Conservation (phyloP, 1,284 basidiomycete species). For the Melampsora americana region DNA sequence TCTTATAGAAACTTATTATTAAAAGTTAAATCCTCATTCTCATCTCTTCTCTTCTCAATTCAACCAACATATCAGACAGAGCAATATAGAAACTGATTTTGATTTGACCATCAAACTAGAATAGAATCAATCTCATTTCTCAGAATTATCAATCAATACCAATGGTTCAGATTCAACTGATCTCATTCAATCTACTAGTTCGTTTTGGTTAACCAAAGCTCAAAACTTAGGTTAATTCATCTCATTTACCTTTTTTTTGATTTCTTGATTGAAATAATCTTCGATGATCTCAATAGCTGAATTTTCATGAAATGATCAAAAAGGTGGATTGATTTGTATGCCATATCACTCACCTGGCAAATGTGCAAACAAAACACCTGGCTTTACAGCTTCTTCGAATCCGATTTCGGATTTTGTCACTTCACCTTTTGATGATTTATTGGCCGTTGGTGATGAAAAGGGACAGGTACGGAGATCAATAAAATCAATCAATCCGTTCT, state of each 20-base stretch:
- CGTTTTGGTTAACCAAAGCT: slow-evolving; percentile 66
- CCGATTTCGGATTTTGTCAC: slow-evolving; percentile 47
- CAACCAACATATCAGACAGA: too few relatives aligned
- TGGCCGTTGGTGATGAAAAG: slow-evolving; percentile 47
- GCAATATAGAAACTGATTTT: not conserved
- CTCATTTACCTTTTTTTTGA: not conserved
- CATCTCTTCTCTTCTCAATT: too few relatives aligned
- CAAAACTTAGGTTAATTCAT: slow-evolving; percentile 64
- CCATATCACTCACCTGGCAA: slow-evolving; percentile 49
- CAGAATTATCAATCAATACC: slow-evolving; percentile 22
- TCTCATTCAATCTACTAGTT: slow-evolving; percentile 22
- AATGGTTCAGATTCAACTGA: slow-evolving; percentile 25
- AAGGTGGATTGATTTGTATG: slow-evolving; percentile 48
- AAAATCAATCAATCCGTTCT: too few relatives aligned
- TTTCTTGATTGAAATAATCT: not conserved
- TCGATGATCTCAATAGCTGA: not conserved
- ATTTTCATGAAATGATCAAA: not conserved
- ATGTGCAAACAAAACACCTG: slow-evolving; percentile 45
- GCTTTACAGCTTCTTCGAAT: slow-evolving; percentile 44
- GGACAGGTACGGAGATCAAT: slow-evolving; percentile 44
- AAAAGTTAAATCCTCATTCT: too few relatives aligned
- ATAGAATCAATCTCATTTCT: slow-evolving; percentile 26
- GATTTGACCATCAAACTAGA: not conserved
- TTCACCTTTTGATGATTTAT: slow-evolving; percentile 47
- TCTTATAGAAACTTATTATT: slow-evolving; percentile 4